phyloP scores from a whole-genome alignment of 2,329 filamentous ascomycete species.

The Pseudodiploospora longispora region DNA sequence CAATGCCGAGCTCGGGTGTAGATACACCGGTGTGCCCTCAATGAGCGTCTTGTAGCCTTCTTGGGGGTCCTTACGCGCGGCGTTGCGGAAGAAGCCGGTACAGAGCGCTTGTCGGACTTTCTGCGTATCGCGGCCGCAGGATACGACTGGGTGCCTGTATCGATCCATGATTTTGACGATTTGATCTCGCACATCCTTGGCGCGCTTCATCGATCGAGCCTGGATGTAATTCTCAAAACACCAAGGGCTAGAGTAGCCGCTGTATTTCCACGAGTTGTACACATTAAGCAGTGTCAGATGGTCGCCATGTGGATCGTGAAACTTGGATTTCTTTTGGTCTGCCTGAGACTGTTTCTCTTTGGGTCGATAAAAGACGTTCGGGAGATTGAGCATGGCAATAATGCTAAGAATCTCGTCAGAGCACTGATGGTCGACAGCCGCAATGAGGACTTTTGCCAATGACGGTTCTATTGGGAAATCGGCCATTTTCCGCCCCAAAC shows the following conservation, averaged over 20 bases:
- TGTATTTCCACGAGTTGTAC: conserved; percentile 92
- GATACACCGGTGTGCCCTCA: conserved; percentile 87
- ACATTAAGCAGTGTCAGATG: conserved; percentile 94
- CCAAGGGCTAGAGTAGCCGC: conserved; percentile 77
- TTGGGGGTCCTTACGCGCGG: conserved; percentile 87
- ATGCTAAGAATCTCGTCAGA: conserved; percentile 92
- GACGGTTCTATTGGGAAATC: conserved; percentile 97
- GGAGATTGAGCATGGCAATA: conserved; percentile 85
- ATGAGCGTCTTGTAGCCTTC: conserved; percentile 98
- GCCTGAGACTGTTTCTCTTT: conserved; percentile 96
- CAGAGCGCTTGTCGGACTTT: conserved; percentile 86
- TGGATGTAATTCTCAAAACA: conserved; percentile 98
- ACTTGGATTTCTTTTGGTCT: conserved; percentile 95
- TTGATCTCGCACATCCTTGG: conserved; percentile 87
- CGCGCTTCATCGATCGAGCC: conserved; percentile 77
- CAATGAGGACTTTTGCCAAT: conserved; percentile 83
- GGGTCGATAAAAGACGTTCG: conserved; percentile 85
- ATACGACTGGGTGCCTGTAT: conserved; percentile 73
- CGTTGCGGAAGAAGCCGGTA: conserved; percentile 90
- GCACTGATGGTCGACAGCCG: conserved; percentile 77
- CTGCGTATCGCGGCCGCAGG: conserved; percentile 79
- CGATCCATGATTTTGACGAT: conserved; percentile 89
- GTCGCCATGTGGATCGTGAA: conserved; percentile 90
- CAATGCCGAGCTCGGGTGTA: conserved; percentile 84
- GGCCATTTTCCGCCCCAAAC: conserved; percentile 91